phyloP scores from a whole-genome alignment of 768 basidiomycete genomes.

The Postia placenta region DNA sequence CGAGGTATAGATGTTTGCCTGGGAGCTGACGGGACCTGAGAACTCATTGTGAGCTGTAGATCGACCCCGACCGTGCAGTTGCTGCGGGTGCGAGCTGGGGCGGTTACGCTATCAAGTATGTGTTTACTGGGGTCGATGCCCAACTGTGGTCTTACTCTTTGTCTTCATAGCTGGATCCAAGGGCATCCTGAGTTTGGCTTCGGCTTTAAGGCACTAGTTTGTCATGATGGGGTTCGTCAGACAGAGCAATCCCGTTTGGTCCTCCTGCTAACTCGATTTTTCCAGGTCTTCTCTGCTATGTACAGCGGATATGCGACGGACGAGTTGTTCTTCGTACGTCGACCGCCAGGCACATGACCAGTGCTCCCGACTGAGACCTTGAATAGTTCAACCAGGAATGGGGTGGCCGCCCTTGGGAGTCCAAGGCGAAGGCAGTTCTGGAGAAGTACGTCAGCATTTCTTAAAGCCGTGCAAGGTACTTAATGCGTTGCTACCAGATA shows the following conservation, averaged over 20 bases:
- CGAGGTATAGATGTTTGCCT: conserved; percentile 40
- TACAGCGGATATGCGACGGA: conserved; percentile 89
- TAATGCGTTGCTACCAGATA: conserved; percentile 33
- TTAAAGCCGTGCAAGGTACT: background rate
- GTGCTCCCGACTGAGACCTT: background rate
- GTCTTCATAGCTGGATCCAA: conserved; percentile 76
- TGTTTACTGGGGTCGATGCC: background rate
- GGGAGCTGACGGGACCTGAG: conserved; percentile 1
- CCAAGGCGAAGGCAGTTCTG: conserved; percentile 44
- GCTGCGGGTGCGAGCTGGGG: conserved; percentile 33
- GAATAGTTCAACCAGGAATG: conserved; percentile 80
- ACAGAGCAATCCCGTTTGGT: background rate
- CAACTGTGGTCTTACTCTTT: background rate
- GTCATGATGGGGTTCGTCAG: conserved; percentile 78
- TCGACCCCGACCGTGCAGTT: conserved; percentile 63
- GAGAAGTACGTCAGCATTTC: conserved; percentile 40
- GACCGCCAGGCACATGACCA: background rate
- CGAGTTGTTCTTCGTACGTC: conserved; percentile 81
- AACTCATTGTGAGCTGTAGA: conserved; percentile 30
- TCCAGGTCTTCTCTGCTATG: conserved; percentile 64
- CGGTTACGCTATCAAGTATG: conserved; percentile 84
- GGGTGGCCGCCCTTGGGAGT: conserved; percentile 78
- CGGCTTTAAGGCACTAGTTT: conserved; percentile 86
- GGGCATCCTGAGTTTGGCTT: conserved; percentile 87
- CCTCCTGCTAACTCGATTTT: background rate